Percentiles rank a stretch among this genome's conserved stretches.
These are phyloP conservation scores for Ustilago sp. DNA, from an alignment of 1,284 basidiomycete genomes.

Conservation along the genomic window DNA sequence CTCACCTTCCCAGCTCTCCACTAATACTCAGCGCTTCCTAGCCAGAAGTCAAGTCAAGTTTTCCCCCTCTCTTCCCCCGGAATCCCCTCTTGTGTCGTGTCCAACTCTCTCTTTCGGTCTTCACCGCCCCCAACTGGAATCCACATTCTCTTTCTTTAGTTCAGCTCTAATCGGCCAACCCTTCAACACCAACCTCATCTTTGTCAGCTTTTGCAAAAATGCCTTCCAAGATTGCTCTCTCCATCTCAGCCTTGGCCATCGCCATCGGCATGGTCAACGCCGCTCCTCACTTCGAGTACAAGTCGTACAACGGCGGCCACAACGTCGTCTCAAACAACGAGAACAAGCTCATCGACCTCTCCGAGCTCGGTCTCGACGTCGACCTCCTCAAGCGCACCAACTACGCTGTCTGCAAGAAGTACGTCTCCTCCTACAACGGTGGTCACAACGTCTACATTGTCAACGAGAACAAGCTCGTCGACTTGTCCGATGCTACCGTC, in stretches of 20 bases:
- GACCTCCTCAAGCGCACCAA: conserved; percentile 48
- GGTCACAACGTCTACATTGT: conserved; percentile 53
- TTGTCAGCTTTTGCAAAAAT: conserved; percentile 15
- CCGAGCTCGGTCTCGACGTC: conserved; percentile 21
- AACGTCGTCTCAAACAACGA: conserved; percentile 39
- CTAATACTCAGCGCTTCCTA: conserved; percentile 28
- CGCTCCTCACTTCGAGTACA: conserved; percentile 36
- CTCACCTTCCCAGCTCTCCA: conserved; percentile 20
- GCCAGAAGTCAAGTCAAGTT: conserved; percentile 28
- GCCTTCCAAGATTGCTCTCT: conserved; percentile 53
- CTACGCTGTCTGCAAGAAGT: conserved; percentile 44
- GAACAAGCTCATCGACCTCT: conserved; percentile 48
- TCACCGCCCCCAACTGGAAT: conserved; percentile 24
- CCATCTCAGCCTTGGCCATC: conserved; percentile 37
- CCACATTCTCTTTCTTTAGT: conserved; percentile 26
- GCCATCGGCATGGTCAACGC: conserved; percentile 50
- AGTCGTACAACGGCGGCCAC: conserved; percentile 46
- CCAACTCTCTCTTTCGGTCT: conserved; percentile 26
- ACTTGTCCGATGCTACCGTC: conserved; percentile 41
- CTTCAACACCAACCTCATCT: neutral
- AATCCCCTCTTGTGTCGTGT: conserved; percentile 17
- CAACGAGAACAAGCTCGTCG: conserved; percentile 57
- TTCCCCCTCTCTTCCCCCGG: conserved; percentile 8
- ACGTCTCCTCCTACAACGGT: conserved; percentile 52
- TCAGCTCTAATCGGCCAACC: conserved; percentile 10